A percentile compares a stretch with the other conserved stretches of the same genome.
Evolutionary conservation across 257 asterid species (phyloP).

Genomic region (Gentiana macrophylla): DNA sequence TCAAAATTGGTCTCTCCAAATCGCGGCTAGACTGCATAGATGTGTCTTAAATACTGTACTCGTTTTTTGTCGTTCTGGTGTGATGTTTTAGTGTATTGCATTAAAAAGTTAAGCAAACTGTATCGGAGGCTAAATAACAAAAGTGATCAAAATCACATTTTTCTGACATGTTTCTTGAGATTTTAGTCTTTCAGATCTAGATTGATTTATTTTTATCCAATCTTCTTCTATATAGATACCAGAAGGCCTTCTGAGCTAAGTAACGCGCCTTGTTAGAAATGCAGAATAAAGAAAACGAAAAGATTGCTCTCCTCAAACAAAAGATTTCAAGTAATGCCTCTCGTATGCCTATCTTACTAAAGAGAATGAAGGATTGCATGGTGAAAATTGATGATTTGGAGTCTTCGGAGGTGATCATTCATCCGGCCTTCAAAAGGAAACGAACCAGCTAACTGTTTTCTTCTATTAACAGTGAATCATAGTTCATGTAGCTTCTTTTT

Average conservation of each 20-base stretch:
- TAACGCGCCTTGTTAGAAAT: constrained; percentile 11
- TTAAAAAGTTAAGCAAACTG: too few species aligned
- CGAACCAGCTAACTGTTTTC: constrained; percentile 18
- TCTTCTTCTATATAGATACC: constrained; percentile 17
- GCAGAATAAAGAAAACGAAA: constrained; percentile 31
- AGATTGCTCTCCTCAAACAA: constrained; percentile 45
- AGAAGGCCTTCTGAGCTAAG: constrained; percentile 17
- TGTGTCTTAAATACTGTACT: too few species aligned
- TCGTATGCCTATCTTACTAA: constrained; percentile 34
- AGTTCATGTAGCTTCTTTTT: constrained; percentile 1
- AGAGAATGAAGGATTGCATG: constrained; percentile 63
- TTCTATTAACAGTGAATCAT: background rate
- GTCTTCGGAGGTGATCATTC: constrained; percentile 30
- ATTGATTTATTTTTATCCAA: background rate
- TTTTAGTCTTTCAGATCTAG: background rate
- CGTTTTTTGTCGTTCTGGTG: too few species aligned
- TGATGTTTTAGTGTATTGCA: too few species aligned
- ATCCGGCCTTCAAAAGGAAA: constrained; percentile 63
- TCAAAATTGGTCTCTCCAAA: too few species aligned
- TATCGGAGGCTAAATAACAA: too few species aligned
- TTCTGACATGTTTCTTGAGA: too few species aligned
- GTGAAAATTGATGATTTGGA: constrained; percentile 45
- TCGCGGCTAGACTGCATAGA: too few species aligned
- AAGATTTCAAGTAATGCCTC: constrained; percentile 52
- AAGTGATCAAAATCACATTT: too few species aligned